A percentile compares a stretch with the other conserved stretches of the same genome.
These are phyloP conservation scores for Spirogloea muscicola DNA, from an alignment of 139 green algal species.

Conservation along the genomic window DNA sequence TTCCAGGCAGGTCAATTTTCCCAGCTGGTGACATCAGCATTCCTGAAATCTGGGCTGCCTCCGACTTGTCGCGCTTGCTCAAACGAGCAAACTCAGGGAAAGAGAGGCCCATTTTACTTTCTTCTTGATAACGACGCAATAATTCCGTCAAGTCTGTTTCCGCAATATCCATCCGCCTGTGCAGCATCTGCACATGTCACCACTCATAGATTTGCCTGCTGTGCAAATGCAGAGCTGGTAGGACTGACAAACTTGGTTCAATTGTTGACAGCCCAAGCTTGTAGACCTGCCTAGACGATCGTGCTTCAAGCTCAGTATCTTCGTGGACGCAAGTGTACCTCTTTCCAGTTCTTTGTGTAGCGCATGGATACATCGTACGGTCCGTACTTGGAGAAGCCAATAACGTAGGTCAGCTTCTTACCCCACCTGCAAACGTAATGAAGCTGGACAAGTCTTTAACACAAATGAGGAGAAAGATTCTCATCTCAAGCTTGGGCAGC, in stretches of 20 bases:
- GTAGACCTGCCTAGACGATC: no score
- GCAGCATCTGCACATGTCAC: not conserved
- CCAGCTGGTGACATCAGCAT: not conserved
- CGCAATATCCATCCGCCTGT: not conserved
- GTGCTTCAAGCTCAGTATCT: no score
- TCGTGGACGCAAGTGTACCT: no score
- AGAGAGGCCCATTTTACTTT: not conserved
- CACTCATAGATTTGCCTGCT: not conserved
- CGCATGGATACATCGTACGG: slow-evolving; percentile 39
- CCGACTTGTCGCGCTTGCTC: not conserved
- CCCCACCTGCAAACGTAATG: slow-evolving; percentile 35
- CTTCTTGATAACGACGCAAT: not conserved
- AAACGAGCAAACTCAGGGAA: not conserved
- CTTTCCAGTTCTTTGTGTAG: slow-evolving; percentile 33
- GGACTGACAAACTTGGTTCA: not conserved
- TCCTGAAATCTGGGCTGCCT: not conserved
- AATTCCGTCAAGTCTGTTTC: not conserved
- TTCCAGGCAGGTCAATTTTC: slow-evolving; percentile 1
- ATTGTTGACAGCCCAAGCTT: not conserved
- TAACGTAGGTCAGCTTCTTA: slow-evolving; percentile 50
- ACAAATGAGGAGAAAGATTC: no score
- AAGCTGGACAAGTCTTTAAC: not conserved
- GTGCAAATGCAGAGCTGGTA: not conserved
- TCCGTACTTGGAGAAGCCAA: slow-evolving; percentile 36
- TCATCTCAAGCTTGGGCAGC: not conserved